Evolutionary conservation across 768 basidiomycete species (phyloP), one percentile per base, ranked within the genome.

Genomic region (Lentinula guzmanii): DNA sequence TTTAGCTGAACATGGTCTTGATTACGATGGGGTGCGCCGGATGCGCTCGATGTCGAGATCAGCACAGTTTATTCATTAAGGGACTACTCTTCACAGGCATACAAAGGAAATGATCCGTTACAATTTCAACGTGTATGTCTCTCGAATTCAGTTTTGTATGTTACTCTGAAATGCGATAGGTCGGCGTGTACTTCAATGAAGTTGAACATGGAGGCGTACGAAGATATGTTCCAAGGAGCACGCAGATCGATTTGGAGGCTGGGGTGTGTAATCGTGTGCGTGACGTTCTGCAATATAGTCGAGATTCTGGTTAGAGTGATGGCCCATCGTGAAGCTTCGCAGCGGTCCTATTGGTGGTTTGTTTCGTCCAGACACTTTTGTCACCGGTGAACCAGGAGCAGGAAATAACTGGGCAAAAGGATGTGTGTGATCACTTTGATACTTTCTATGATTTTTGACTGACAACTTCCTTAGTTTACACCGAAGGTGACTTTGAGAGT

Each of bases 341-440:
- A 79, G 85, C 31, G 90, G 93, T 10, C 73, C 81, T 2, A 74
- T 91, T 42, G 94, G 94, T 2, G 66, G 70, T 7, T 79, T 98
- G 5, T 97, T 95, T 76, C 83, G 87, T 53, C 95, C 95, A 2
- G 93, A 95, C 70, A 96, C 92, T 1, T 96, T 82, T 70, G 70
- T 95, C 52, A 82, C 83, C 41, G 81, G 85, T 1, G 75, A 81
- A 45, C 72, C 74, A 1, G 81, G 82, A n/a, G 83, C 94, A 0
- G 95, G 94, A 16, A 97, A 98, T 68, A 96, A 95, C 65, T 97
- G 93, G 91, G 94, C 93, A 15, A 96, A 97, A 76, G 93, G 91
- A 81, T 91, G 91, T 91, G 67, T 75, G 88, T 77, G 45, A 52
- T 66, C 61, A 66, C 4, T 59, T 28, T 9, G 8, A 48, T 5